A percentile compares a stretch with the other conserved stretches of the same genome.
Conservation (phyloP, 768 basidiomycete species). For the Crepidotus variabilis region DNA sequence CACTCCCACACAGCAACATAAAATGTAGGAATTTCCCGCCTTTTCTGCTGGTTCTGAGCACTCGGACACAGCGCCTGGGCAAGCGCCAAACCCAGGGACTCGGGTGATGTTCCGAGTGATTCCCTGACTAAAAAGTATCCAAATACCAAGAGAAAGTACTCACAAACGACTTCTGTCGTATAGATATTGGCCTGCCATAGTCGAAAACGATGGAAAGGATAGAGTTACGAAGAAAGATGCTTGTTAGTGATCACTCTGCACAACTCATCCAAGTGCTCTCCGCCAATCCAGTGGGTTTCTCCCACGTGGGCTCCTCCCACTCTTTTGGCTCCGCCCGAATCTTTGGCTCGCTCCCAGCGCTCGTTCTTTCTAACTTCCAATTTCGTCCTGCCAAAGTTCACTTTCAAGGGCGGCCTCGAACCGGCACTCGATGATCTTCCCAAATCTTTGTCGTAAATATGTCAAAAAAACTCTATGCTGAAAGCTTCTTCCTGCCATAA, state of each 20-base stretch:
- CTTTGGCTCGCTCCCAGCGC: background rate
- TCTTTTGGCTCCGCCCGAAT: background rate
- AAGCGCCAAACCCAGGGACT: slow-evolving; percentile 4
- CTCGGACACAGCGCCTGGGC: background rate
- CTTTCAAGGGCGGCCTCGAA: background rate
- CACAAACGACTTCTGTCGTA: slow-evolving; percentile 8
- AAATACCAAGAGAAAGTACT: background rate
- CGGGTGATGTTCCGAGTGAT: background rate
- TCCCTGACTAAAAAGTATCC: background rate
- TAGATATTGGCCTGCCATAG: slow-evolving; percentile 5
- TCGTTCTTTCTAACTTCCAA: background rate
- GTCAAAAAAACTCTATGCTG: background rate
- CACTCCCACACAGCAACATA: background rate
- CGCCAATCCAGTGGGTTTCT: background rate
- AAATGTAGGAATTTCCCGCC: background rate
- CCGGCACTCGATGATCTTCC: background rate
- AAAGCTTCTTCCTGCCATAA: background rate
- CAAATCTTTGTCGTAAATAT: background rate
- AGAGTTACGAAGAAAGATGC: background rate
- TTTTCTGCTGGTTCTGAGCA: background rate
- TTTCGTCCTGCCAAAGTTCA: background rate
- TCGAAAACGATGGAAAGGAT: background rate
- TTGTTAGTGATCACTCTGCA: background rate
- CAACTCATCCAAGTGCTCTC: background rate
- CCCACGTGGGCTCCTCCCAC: background rate